Evolutionary conservation across 2,329 filamentous ascomycete species (phyloP), one percentile per base, ranked within the genome.

Genomic region (Onygena corvina): DNA sequence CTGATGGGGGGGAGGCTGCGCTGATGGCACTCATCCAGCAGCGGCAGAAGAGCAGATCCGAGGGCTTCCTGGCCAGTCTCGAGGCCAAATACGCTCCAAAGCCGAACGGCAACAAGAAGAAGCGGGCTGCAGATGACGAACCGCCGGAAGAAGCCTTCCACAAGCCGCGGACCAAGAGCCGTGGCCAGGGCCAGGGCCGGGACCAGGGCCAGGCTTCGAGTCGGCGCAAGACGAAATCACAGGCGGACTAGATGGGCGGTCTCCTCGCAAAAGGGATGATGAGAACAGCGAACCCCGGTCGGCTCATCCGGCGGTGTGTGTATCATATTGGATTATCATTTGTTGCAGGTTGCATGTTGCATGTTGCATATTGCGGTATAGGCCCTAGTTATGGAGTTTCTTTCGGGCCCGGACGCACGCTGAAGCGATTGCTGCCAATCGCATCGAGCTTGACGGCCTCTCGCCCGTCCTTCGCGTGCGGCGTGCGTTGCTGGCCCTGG

Each of bases 21-120:
- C 70, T 94, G 33, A 79, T 81, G n/a, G 84, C 84, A 1, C 64
- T 93, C 59, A 94, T 94, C 53, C 76, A 77, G 61, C 74, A 77
- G 59, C 77, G 83, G 42, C 84, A 92, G 63, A 73, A 82, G 57
- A 74, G 75, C 35, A 72, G 84, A 29, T 72, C 68, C 8, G 67
- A 68, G 23, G 71, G 70, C 31, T 87, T 93, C 62, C 69, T 94
- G 20, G 84, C 85, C 53, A 71, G 76, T 46, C 66, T 94, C 46
- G 86, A 86, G 51, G 84, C 81, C 45, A 93, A 90, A 67, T 93
- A 93, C 59, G 69, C 63, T 69, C 72, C 23, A 50, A 49, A 52
- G 23, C 61, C 60, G 38, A 61, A 60, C 42, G 59, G 64, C 49
- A 71, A 64, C 53, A 69, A 67, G 52, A 79, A 65, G 58, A 70